These are phyloP conservation scores for Sporobolomyces phaffii DNA, from an alignment of 768 basidiomycete genomes.

Conservation along the genomic window DNA sequence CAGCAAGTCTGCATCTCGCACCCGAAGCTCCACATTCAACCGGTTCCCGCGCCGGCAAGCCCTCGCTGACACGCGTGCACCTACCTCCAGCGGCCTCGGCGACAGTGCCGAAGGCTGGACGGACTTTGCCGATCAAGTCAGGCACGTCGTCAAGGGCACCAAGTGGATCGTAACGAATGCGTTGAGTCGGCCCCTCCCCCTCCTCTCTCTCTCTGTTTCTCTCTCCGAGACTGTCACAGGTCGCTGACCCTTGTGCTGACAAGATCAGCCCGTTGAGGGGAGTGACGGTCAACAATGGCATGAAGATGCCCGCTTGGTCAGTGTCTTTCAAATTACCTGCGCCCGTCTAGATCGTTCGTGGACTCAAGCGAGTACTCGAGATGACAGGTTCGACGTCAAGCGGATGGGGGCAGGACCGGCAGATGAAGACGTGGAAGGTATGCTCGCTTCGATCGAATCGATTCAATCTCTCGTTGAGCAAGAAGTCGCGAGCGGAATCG, in stretches of 20 bases:
- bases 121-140: constrained; percentile 1
- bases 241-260: no score
- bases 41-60: no score
- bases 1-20: neutral
- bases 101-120: constrained; percentile 17
- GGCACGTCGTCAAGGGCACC: neutral
- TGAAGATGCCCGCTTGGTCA: constrained; percentile 66
- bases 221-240: no score
- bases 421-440: constrained; percentile 68
- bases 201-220: neutral
- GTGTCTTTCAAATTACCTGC: neutral
- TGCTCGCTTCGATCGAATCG: constrained; percentile 59
- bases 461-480: constrained; percentile 65
- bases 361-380: neutral
- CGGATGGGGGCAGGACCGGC: neutral
- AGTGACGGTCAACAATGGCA: constrained; percentile 68
- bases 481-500: constrained; percentile 67
- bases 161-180: constrained; percentile 24
- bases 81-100: constrained; percentile 2
- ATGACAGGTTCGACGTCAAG: constrained; percentile 18
- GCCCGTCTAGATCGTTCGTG: neutral
- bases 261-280: constrained; percentile 54
- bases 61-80: neutral
- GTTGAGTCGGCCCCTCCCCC: neutral
- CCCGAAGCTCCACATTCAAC: neutral